Percentiles rank a stretch among this genome's conserved stretches.
Conservation (phyloP, 1,139 yeast genomes). For the Hyphopichia burtonii region DNA sequence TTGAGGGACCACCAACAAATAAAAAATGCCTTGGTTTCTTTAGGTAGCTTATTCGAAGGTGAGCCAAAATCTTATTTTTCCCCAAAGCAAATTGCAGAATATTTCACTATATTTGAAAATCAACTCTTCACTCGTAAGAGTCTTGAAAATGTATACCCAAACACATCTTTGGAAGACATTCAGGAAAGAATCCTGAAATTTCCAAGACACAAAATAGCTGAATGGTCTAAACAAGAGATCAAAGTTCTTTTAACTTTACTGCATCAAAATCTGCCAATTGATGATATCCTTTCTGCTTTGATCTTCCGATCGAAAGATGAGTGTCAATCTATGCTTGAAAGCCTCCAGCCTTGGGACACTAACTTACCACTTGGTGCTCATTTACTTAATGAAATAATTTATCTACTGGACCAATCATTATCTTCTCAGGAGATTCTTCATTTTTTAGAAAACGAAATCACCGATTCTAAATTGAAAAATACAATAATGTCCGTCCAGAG, state of each 20-base stretch:
- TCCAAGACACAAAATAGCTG: neutral
- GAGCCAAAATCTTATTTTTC: neutral
- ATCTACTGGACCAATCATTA: neutral
- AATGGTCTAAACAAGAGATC: neutral
- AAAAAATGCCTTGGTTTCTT: neutral
- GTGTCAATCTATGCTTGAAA: neutral
- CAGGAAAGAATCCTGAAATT: neutral
- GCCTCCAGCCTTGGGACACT: neutral
- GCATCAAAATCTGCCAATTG: neutral
- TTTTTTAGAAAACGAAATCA: neutral
- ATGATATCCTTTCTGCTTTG: neutral
- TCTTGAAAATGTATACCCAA: neutral
- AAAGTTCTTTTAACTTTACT: neutral
- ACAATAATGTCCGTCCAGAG: neutral
- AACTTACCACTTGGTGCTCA: neutral
- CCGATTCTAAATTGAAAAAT: neutral
- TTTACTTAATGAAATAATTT: neutral
- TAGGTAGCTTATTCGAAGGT: neutral
- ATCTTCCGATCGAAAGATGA: neutral
- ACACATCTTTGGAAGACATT: neutral
- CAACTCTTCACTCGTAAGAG: neutral
- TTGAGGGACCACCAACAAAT: neutral
- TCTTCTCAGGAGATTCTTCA: neutral
- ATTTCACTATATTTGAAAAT: neutral
- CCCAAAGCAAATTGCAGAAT: neutral